Conservation (phyloP, 2,329 filamentous ascomycete species). For the Sporothrix pallida region DNA sequence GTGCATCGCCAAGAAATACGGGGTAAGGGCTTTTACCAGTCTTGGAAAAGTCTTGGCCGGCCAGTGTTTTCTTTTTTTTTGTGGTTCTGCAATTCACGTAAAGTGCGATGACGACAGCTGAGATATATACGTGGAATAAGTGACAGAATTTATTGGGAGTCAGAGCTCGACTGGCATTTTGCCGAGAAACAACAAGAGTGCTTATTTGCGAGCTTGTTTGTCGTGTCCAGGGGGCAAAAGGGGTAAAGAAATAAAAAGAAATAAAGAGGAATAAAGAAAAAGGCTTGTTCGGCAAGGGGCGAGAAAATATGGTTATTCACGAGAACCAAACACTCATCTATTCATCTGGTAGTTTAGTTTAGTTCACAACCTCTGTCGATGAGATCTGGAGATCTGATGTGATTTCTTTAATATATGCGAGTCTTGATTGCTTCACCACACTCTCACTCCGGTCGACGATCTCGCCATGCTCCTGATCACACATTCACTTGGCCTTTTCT, state of each 20-base stretch:
- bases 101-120: slow-evolving; percentile 20
- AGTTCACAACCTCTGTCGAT: too few relatives aligned
- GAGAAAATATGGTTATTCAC: background rate
- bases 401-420: background rate
- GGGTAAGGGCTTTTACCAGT: slow-evolving; percentile 9
- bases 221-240: background rate
- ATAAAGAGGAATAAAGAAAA: background rate
- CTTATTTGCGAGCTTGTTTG: background rate
- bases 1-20: slow-evolving; percentile 23
- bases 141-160: too few relatives aligned
- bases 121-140: background rate
- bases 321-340: background rate
- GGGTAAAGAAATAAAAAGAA: background rate
- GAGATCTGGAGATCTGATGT: background rate
- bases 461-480: background rate
- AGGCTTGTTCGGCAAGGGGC: background rate
- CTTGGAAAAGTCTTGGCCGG: slow-evolving; percentile 8
- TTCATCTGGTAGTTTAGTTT: background rate
- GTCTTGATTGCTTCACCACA: background rate
- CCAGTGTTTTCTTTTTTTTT: background rate
- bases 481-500: background rate
- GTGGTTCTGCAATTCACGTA: background rate
- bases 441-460: background rate
- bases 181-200: background rate
- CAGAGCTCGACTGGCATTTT: background rate